Evolutionary conservation across 2,329 filamentous ascomycete species (phyloP).

Genomic region (Fusarium citri): DNA sequence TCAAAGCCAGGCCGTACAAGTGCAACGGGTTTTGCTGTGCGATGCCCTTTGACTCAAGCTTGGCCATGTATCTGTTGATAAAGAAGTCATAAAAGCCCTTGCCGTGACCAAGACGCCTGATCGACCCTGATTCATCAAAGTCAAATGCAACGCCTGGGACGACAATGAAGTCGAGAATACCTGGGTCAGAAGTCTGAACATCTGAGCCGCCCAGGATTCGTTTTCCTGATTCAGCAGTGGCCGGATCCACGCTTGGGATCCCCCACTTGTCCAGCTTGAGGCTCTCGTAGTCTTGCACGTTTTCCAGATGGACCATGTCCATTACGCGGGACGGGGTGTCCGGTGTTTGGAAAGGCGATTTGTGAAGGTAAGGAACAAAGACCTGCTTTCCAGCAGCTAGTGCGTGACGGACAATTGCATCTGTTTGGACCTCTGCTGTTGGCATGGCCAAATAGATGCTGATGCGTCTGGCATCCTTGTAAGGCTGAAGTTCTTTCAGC

Average conservation of each 20-base stretch:
- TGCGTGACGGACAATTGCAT: constrained; percentile 83
- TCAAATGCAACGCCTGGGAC: constrained; percentile 96
- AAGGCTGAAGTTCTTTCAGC: constrained; percentile 77
- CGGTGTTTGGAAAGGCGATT: constrained; percentile 58
- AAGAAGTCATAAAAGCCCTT: constrained; percentile 98
- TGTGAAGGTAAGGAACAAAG: constrained; percentile 91
- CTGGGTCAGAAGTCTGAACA: constrained; percentile 54
- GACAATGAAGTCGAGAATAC: constrained; percentile 83
- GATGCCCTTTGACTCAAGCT: constrained; percentile 51
- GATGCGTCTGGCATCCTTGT: constrained; percentile 78
- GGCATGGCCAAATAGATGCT: constrained; percentile 97
- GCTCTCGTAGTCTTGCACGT: constrained; percentile 80
- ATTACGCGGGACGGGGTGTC: constrained; percentile 76
- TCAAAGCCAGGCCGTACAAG: constrained; percentile 82
- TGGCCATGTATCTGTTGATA: constrained; percentile 76
- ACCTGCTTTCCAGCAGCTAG: constrained; percentile 82
- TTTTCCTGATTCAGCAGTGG: constrained; percentile 72
- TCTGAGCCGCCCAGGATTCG: constrained; percentile 78
- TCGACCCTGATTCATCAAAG: constrained; percentile 61
- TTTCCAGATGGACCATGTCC: constrained; percentile 90
- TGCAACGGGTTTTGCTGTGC: constrained; percentile 56
- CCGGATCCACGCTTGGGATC: constrained; percentile 83
- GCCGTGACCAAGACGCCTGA: constrained; percentile 88
- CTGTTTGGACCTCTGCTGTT: constrained; percentile 84
- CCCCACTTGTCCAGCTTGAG: constrained; percentile 88